These are phyloP conservation scores for Erigeron canadensis DNA, from an alignment of 129 eudicot genomes.

Conservation along the genomic window DNA sequence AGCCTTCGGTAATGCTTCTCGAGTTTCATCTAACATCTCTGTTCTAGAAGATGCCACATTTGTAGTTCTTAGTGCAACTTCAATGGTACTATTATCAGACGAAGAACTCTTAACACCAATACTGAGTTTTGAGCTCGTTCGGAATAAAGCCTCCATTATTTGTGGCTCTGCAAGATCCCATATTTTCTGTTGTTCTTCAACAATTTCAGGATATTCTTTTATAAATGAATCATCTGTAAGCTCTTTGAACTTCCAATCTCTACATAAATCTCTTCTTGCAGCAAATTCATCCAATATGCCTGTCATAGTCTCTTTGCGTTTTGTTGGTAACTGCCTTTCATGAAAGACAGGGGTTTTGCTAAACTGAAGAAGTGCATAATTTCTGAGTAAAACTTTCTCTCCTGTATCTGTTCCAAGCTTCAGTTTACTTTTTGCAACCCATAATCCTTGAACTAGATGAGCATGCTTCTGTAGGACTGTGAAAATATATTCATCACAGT, in stretches of 20 bases:
- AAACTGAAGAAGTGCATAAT: slow-evolving; percentile 51
- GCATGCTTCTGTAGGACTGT: slow-evolving; percentile 50
- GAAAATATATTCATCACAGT: slow-evolving; percentile 51
- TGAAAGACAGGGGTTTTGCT: slow-evolving; percentile 50
- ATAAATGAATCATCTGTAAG: slow-evolving; percentile 50
- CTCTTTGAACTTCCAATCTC: slow-evolving; percentile 85
- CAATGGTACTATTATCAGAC: slow-evolving; percentile 20
- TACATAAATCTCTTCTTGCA: slow-evolving; percentile 44
- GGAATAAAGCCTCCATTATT: slow-evolving; percentile 13
- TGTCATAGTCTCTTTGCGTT: slow-evolving; percentile 29
- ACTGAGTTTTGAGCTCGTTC: slow-evolving; percentile 30
- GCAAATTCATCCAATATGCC: slow-evolving; percentile 51
- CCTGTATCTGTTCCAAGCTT: slow-evolving; percentile 37
- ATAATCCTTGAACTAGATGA: slow-evolving; percentile 72
- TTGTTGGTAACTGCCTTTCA: slow-evolving; percentile 38
- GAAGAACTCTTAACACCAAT: slow-evolving; percentile 30
- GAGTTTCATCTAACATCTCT: slow-evolving; percentile 55
- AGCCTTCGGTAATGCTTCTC: slow-evolving; percentile 57
- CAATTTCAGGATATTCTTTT: slow-evolving; percentile 55
- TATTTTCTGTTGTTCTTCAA: slow-evolving; percentile 43
- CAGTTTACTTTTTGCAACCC: slow-evolving; percentile 74
- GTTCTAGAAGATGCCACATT: slow-evolving; percentile 33
- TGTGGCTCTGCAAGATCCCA: slow-evolving; percentile 51
- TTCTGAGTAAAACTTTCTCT: slow-evolving; percentile 45
- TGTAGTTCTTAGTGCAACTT: slow-evolving; percentile 31